Evolutionary conservation across 2,329 filamentous ascomycete genomes (phyloP), one percentile per base, ranked within the genome.

Genomic region (Penicillium sp.): DNA sequence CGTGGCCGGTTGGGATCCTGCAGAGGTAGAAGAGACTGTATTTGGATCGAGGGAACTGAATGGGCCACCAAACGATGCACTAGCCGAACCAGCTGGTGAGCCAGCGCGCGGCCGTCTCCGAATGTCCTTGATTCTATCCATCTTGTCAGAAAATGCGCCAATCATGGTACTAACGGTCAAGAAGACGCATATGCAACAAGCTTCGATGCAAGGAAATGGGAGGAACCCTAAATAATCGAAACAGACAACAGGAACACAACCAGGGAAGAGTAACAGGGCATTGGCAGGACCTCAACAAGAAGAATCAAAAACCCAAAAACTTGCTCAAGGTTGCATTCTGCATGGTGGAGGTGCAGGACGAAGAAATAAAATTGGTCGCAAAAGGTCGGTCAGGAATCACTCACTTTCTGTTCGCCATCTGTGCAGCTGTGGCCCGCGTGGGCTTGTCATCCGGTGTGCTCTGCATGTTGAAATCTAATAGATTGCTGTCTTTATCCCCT

Each of bases 331-430:
- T 59, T 30, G 35, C 45, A 19, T 7, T 30, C 58, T 58, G 53
- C 63, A 50, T 46, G 62, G 60, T 45, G 35, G 26, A 48, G 51
- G 50, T 58, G 58, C 55, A 63, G 49, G 55, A 52, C 46, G 41
- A 48, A 48, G 29, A 47, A 35, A 66, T 66, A 23, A 60, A 58
- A 45, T 55, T 65, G 59, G 31, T 57, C 55, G 64, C 51, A 64
- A 67, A 53, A 62, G 46, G 63, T 58, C 62, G 52, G 65, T 59
- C 64, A 67, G 55, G 59, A 66, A 64, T 64, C 51, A 85, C 84
- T 80, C 77, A 86, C 84, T 82, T 85, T 76, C 84, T 80, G 63
- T 73, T 76, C 35, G 84, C 84, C 74, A 85, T 55, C 73, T 86
- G 84, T 45, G 84, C 83, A 45, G 84, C 83, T 30, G 83, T 85